A percentile compares a stretch with the other conserved stretches of the same genome.
Conservation (phyloP, 139 green algal species). For the Haematococcus lacustris region DNA sequence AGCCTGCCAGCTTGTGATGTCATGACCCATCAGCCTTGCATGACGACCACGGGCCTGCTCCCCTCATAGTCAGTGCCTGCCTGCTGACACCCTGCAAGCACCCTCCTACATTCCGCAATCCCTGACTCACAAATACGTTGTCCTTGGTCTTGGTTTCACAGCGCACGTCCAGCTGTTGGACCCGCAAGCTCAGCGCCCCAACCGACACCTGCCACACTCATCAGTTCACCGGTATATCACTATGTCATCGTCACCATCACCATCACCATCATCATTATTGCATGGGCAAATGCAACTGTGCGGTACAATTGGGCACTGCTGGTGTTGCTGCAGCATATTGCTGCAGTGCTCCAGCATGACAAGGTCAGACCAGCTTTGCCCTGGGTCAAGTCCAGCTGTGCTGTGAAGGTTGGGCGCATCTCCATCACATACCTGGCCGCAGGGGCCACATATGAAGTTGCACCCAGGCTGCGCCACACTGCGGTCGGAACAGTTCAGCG, state of each 20-base stretch:
- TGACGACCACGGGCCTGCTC: too few species aligned
- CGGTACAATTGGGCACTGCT: background rate
- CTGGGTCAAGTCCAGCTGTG: background rate
- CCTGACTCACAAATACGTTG: constrained; percentile 42
- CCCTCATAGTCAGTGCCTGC: too few species aligned
- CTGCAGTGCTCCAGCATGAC: background rate
- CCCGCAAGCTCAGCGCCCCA: constrained; percentile 41
- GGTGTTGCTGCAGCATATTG: background rate
- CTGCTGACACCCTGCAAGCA: too few species aligned
- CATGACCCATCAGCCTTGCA: too few species aligned
- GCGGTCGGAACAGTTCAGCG: background rate
- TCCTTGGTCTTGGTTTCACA: constrained; percentile 36
- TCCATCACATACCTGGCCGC: background rate
- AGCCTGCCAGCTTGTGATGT: too few species aligned
- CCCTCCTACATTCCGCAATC: too few species aligned
- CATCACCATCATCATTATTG: background rate
- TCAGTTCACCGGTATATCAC: background rate
- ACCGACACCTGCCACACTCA: background rate
- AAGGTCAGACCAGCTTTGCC: background rate
- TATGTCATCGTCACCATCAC: background rate
- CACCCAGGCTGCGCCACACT: background rate
- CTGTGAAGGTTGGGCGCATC: background rate
- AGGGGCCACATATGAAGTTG: background rate
- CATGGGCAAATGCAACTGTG: background rate
- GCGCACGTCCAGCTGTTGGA: constrained; percentile 65